Base-by-base conservation (phyloP, 1,284 basidiomycete species). In the Ganoderma leucocontextum region DNA sequence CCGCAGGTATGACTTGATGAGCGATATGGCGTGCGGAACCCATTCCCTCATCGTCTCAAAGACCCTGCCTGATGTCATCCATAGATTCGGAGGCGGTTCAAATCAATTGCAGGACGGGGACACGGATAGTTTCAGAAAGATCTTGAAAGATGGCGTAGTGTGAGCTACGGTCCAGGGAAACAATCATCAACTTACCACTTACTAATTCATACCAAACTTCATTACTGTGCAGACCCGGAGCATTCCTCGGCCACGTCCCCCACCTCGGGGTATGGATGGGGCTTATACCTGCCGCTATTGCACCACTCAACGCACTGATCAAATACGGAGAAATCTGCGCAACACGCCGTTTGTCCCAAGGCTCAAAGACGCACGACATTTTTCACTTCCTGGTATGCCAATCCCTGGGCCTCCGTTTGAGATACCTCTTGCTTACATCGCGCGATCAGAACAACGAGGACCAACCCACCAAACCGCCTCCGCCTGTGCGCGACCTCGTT, bases 1-100 rank as follows among this genome's bases (percentile, higher is more conserved):
- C 25, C 9, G 35, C 33, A 72, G 89, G 52, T 87, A 85, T 67
- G 89, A 90, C 74, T 84, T 90, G 67, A 89, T 89, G 87, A 86
- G 86, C 33, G 87, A 89, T 70, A 81, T 90, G 78, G 86, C 84
- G 87, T 89, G 76, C 75, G 82, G 9, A 49, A 25, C 25, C 47
- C 80, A n/a, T 29, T 12, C 36, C 35, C 35, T 29, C 22, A n/a
- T 17, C 7, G 36, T 39, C 2, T 25, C 19, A 19, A 36, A n/a
- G 5, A 25, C 47, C 13, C 22, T 25, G 9, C 5, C 25, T 17
- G 4, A 4, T 8, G 19, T 33, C 17, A 17, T 44, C 13, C 29
- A 2, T 25, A 78, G 78, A 4, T 78, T 76, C 35, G 76, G 78
- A 1, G 78, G 78, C 19, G 73, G 74, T 0, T 77, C 75, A 22